phyloP scores from a whole-genome alignment of 305 asterid genomes.

The Rubia tinctorum region DNA sequence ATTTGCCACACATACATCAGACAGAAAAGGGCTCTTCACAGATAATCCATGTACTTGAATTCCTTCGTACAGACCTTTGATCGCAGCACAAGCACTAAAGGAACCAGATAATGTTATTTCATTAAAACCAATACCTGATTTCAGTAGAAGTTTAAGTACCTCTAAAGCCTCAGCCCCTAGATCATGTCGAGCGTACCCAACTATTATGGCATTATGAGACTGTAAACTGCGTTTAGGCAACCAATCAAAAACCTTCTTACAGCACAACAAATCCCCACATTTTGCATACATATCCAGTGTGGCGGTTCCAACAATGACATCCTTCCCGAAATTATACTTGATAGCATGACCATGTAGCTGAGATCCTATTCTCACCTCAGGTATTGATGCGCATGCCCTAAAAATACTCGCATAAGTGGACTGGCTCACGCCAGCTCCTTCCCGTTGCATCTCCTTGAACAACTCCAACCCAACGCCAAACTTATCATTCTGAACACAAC shows the following conservation, averaged over 20 bases:
- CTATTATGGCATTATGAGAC: constrained; percentile 74
- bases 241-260: constrained; percentile 52
- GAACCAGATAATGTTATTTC: constrained; percentile 82
- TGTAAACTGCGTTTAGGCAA: constrained; percentile 60
- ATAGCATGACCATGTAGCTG: constrained; percentile 78
- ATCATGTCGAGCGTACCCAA: constrained; percentile 70
- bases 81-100: constrained; percentile 68
- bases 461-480: constrained; percentile 47
- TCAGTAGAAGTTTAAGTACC: constrained; percentile 47
- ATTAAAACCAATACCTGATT: constrained; percentile 61
- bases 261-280: constrained; percentile 47
- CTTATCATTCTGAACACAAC: constrained; percentile 60
- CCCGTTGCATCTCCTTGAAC: constrained; percentile 70
- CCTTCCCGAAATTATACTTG: constrained; percentile 60
- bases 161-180: constrained; percentile 55
- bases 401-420: constrained; percentile 79
- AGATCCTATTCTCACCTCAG: constrained; percentile 48
- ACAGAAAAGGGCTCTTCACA: constrained; percentile 49
- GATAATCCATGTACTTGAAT: constrained; percentile 75
- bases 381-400: constrained; percentile 69
- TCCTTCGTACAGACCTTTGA: constrained; percentile 55
- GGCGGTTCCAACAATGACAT: constrained; percentile 77
- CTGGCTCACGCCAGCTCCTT: constrained; percentile 68
- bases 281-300: constrained; percentile 85
- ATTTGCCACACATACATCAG: constrained; percentile 68